Percentiles rank a stretch among this genome's conserved stretches.
Evolutionary conservation across 2,329 filamentous ascomycete species (phyloP).

Genomic region (Fusarium luffae): DNA sequence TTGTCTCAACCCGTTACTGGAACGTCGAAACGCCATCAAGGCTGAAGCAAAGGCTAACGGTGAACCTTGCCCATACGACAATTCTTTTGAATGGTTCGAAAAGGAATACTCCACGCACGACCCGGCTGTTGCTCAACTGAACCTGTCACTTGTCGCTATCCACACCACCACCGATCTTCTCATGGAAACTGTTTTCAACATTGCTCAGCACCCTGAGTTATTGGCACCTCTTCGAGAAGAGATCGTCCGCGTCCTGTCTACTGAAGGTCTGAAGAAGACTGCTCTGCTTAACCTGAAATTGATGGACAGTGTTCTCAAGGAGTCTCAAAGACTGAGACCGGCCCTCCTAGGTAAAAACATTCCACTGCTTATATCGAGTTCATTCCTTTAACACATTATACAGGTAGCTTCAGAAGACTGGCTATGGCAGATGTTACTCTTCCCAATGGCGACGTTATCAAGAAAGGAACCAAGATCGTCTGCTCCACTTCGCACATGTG

Average conservation of each 20-base stretch:
- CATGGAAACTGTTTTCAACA: constrained; percentile 29
- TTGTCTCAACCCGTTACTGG: neutral
- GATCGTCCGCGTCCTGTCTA: constrained; percentile 34
- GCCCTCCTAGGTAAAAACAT: constrained; percentile 52
- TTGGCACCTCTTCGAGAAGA: constrained; percentile 57
- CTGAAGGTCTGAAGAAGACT: constrained; percentile 57
- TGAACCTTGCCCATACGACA: constrained; percentile 33
- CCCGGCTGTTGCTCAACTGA: constrained; percentile 28
- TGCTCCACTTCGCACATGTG: neutral
- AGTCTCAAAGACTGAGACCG: constrained; percentile 60
- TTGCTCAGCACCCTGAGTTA: constrained; percentile 55
- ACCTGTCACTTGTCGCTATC: constrained; percentile 60
- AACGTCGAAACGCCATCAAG: constrained; percentile 50
- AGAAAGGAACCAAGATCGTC: constrained; percentile 13
- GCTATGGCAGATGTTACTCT: neutral
- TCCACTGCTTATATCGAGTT: too few relatives aligned
- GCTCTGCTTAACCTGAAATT: constrained; percentile 57
- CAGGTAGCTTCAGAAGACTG: neutral
- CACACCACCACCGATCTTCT: constrained; percentile 60
- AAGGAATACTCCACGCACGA: constrained; percentile 51
- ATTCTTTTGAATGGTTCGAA: constrained; percentile 68
- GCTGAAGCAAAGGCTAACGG: neutral
- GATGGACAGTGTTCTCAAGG: constrained; percentile 62
- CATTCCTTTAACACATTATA: neutral
- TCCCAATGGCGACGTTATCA: constrained; percentile 16